Conservation (phyloP, 805 yeast species). For the Yarrowia porcina region DNA sequence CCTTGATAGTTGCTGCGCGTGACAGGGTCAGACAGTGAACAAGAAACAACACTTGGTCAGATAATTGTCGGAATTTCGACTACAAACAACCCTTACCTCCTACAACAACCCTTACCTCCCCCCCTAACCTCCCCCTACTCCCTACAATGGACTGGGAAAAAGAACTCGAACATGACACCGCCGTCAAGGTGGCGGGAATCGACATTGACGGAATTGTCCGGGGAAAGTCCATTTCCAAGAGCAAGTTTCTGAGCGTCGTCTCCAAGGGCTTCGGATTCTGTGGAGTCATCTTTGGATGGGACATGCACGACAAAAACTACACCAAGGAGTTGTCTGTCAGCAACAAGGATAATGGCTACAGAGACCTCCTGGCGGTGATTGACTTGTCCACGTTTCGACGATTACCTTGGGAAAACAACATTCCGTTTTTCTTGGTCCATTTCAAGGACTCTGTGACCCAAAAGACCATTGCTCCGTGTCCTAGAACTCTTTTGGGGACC, state of each 20-base stretch:
- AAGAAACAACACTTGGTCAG: too few relatives aligned
- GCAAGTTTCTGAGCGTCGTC: constrained; percentile 33
- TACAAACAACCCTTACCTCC: not conserved
- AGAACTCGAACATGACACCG: constrained; percentile 23
- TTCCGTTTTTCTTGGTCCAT: constrained; percentile 35
- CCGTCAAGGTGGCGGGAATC: constrained; percentile 38
- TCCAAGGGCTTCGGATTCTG: constrained; percentile 39
- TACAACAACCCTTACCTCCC: not conserved
- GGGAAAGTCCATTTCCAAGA: constrained; percentile 38
- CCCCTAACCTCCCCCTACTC: not conserved
- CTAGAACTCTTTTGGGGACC: constrained; percentile 34
- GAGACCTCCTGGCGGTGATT: constrained; percentile 35
- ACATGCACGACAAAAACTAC: constrained; percentile 38
- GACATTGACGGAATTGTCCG: constrained; percentile 40
- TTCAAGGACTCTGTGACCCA: constrained; percentile 32
- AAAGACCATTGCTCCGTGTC: constrained; percentile 36
- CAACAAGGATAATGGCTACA: constrained; percentile 36
- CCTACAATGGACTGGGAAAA: constrained; percentile 26
- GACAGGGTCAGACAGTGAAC: too few relatives aligned
- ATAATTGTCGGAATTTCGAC: too few relatives aligned
- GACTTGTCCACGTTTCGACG: constrained; percentile 32
- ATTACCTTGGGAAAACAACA: constrained; percentile 36
- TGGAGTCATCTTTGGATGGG: constrained; percentile 40
- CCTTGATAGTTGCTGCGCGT: constrained; percentile 13
- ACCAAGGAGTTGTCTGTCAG: constrained; percentile 33